A percentile compares a stretch with the other conserved stretches of the same genome.
phyloP scores from a whole-genome alignment of 192 early-diverging fungal species.

The Coemansia sp. region DNA sequence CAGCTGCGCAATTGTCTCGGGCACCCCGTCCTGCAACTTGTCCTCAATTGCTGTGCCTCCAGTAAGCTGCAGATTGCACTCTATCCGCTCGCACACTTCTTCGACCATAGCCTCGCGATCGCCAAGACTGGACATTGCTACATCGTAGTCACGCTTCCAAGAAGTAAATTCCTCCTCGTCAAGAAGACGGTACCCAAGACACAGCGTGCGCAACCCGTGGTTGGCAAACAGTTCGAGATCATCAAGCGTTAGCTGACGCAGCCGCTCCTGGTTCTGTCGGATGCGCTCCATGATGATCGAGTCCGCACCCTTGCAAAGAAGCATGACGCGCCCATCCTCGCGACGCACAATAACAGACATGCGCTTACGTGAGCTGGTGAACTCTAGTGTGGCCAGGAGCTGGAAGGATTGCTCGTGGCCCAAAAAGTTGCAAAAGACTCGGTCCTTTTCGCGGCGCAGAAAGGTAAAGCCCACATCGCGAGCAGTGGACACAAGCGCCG shows the following conservation, averaged over 20 bases:
- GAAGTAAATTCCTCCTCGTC: conserved; percentile 66
- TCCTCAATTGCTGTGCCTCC: conserved; percentile 99
- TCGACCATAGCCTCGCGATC: conserved; percentile 84
- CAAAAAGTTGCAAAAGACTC: conserved; percentile 69
- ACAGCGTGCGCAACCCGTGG: conserved; percentile 81
- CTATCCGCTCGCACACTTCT: conserved; percentile 74
- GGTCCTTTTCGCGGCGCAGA: conserved; percentile 69
- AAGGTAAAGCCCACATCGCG: conserved; percentile 83
- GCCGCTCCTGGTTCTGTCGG: conserved; percentile 64
- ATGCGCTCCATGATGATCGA: conserved; percentile 87
- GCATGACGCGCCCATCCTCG: conserved; percentile 70
- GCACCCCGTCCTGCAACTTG: conserved; percentile 95
- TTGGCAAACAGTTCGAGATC: conserved; percentile 88
- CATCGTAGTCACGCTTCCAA: conserved; percentile 73
- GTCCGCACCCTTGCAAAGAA: conserved; percentile 95
- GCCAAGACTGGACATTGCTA: conserved; percentile 70
- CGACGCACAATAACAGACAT: conserved; percentile 90
- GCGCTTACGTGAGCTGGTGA: conserved; percentile 93
- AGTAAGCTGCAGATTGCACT: conserved; percentile 74
- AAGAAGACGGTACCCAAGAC: conserved; percentile 75
- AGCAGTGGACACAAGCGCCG: conserved; percentile 85
- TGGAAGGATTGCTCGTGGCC: conserved; percentile 69
- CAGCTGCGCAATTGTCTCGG: conserved; percentile 85
- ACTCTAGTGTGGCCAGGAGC: conserved; percentile 77
- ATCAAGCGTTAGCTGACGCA: conserved; percentile 67